These are phyloP conservation scores for Rhizoclosmatium globosum DNA, from an alignment of 192 early-diverging fungal genomes.

Conservation along the genomic window DNA sequence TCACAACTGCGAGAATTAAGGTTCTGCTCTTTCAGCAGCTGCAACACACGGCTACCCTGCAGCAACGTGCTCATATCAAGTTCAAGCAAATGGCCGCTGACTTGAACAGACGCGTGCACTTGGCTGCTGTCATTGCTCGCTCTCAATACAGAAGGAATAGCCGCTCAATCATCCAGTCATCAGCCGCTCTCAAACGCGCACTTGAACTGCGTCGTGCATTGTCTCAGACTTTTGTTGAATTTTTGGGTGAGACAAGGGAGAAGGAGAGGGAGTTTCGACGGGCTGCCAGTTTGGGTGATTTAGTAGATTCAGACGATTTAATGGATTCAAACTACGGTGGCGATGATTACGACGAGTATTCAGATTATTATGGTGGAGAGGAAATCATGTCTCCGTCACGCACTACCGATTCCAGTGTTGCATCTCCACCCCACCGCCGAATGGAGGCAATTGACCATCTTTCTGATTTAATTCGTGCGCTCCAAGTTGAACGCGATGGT, in stretches of 20 bases:
- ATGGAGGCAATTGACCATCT: not conserved
- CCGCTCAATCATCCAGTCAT: constrained; percentile 40
- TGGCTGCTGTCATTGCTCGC: constrained; percentile 42
- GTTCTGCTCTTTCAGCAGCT: constrained; percentile 48
- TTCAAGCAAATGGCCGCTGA: constrained; percentile 49
- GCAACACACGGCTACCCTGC: constrained; percentile 43
- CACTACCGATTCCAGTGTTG: not conserved
- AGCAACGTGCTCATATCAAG: constrained; percentile 48
- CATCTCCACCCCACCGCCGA: no score
- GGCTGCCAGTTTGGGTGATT: constrained; percentile 24
- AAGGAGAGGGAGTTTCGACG: constrained; percentile 10
- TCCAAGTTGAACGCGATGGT: not conserved
- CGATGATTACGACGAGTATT: not conserved
- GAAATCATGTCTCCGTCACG: not conserved
- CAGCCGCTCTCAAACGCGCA: not conserved
- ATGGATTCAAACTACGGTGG: constrained; percentile 12
- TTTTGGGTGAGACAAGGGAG: constrained; percentile 26
- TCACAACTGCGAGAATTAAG: constrained; percentile 8
- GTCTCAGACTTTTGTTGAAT: constrained; percentile 46
- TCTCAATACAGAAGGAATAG: constrained; percentile 48
- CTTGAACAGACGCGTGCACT: constrained; percentile 50
- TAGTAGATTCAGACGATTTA: not conserved
- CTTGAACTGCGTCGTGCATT: constrained; percentile 45
- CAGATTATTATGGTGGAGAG: not conserved
- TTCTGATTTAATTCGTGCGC: not conserved